Evolutionary conservation across 108 stramenopile species (phyloP).

Genomic region (Seminavis robusta): DNA sequence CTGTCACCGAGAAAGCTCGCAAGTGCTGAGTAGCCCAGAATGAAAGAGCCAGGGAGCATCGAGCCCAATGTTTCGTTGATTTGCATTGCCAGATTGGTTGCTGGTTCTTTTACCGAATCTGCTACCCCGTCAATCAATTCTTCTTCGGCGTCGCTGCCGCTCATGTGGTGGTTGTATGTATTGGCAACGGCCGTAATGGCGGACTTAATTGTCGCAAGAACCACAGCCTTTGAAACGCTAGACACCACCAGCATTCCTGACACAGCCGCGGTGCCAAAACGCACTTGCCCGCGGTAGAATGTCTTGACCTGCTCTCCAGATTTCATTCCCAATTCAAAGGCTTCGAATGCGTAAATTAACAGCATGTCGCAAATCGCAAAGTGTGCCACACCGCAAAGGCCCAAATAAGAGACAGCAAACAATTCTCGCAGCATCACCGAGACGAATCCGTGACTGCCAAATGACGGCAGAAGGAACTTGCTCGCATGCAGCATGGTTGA

Average conservation of each 20-base stretch:
- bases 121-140: conserved; percentile 1
- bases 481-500: conserved; percentile 3
- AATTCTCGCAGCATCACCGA: conserved; percentile 6
- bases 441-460: neutral
- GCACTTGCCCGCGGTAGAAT: conserved; percentile 43
- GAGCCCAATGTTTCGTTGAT: no score
- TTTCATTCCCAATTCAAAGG: conserved; percentile 42
- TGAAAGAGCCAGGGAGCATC: no score
- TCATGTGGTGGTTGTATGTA: neutral
- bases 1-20: no score
- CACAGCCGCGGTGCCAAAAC: conserved; percentile 15
- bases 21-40: no score
- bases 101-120: neutral
- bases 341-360: conserved; percentile 42
- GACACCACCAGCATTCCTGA: conserved; percentile 20
- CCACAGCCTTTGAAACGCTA: conserved; percentile 14
- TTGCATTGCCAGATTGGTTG: neutral
- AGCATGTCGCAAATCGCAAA: conserved; percentile 34
- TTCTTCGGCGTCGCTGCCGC: no score
- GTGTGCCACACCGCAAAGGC: conserved; percentile 27
- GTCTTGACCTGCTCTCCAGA: conserved; percentile 32
- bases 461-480: conserved; percentile 3
- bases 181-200: conserved; percentile 14
- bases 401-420: conserved; percentile 20
- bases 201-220: neutral